Evolutionary conservation across 2,329 filamentous ascomycete genomes (phyloP), one percentile per base, ranked within the genome.

Genomic region (Penicillium rolfsii): DNA sequence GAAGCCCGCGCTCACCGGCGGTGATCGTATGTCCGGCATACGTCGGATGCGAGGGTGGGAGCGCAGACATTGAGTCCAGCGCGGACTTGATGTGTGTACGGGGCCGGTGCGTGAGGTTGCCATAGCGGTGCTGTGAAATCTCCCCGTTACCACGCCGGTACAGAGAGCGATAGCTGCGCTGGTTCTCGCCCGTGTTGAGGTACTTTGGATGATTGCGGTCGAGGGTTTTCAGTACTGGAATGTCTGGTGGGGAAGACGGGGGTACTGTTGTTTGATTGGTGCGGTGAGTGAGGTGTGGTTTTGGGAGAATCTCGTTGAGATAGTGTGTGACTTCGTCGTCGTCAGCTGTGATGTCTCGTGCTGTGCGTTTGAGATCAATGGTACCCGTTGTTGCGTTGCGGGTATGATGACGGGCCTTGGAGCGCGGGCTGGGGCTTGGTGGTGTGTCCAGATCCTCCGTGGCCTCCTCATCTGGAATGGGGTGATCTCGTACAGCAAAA

Each of bases 381-480:
- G 69, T 64, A 26, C 61, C 57, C 46, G 66, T 62, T 8, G 64
- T 64, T n/a, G 62, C 49, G 38, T 58, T 64, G 36, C 63, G 64
- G 7, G 57, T 41, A 43, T 65, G 64, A 26, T 33, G 41, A 14
- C 66, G 67, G n/a, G 67, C 65, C 59, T 77, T 76, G 30, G 71
- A 74, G 6, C 71, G 74, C 28, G 72, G 73, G 55, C 73, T 76
- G 35, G 74, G 74, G 49, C 74, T 76, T 9, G 70, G 70, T 6
- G 74, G 74, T 40, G 68, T 66, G 5, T 74, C 74, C 1, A 71
- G 60, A 36, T 76, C 74, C 5, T 70, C 69, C 3, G 69, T 74
- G 16, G 67, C 68, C n/a, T 74, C 71, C 35, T 64, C 59, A 16
- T 63, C 60, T 6, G 63, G 46, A 26, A 67, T 65, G 5, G 63